Percentiles rank a stretch among this genome's conserved stretches.
phyloP scores from a whole-genome alignment of 129 eudicot genomes.

The Helianthus tuberosus region DNA sequence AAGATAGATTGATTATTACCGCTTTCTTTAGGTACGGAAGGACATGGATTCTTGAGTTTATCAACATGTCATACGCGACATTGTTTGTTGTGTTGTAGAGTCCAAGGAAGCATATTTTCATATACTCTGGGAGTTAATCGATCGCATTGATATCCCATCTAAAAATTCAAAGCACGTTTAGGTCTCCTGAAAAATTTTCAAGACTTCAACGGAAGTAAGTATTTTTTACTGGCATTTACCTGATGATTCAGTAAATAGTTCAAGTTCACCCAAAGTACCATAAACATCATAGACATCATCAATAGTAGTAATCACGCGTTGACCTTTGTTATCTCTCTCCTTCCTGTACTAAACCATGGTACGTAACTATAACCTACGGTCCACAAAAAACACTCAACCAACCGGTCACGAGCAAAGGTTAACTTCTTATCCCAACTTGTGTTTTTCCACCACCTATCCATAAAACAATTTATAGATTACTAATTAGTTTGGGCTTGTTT shows the following conservation, averaged over 20 bases:
- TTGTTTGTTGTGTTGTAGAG: conserved; percentile 31
- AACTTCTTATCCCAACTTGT: conserved; percentile 28
- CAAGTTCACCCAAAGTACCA: conserved; percentile 46
- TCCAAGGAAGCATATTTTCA: conserved; percentile 40
- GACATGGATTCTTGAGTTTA: background rate
- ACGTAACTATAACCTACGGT: conserved; percentile 27
- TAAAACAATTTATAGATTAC: background rate
- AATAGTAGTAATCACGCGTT: conserved; percentile 32
- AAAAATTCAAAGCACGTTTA: background rate
- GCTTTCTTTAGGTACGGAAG: conserved; percentile 32
- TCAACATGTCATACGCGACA: conserved; percentile 21
- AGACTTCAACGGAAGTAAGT: background rate
- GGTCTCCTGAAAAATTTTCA: background rate
- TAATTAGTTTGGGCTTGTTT: background rate
- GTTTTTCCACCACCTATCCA: conserved; percentile 49
- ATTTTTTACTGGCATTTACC: conserved; percentile 28
- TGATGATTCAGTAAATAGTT: conserved; percentile 29
- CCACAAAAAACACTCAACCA: conserved; percentile 45
- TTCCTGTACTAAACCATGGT: conserved; percentile 29
- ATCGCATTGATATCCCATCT: conserved; percentile 46
- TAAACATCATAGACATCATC: conserved; percentile 57
- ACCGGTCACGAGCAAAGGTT: conserved; percentile 45
- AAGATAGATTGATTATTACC: conserved; percentile 10
- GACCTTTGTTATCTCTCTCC: conserved; percentile 30
- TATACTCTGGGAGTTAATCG: conserved; percentile 38